Base-by-base conservation (phyloP, 805 yeast genomes). In the Ogataea angusta region DNA sequence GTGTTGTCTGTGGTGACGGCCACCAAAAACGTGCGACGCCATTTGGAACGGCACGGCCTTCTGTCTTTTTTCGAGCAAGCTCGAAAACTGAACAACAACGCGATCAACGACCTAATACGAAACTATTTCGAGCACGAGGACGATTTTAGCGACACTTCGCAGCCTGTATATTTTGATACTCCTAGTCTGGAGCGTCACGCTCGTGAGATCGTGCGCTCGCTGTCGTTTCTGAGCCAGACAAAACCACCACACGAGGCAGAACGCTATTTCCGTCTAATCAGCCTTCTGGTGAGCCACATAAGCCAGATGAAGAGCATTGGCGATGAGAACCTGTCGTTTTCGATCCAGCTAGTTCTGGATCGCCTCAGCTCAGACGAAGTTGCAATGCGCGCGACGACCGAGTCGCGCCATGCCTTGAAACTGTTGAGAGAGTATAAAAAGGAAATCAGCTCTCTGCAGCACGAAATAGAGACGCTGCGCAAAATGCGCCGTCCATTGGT, bases 371-470 rank as follows among this genome's bases (percentile, higher is more conserved):
- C 56, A 1, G 52, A 52, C 23, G 54, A 48, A n/a, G 34, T 78
- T 62, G 89, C 91, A 14, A 68, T 77, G 36, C 69, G 83, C 42
- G 89, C 93, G 46, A 72, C 68, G 40, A 57, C 56, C 40, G 88
- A 76, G 40, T 70, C 80, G 26, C 72, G 73, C 52, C 76, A 70
- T 32, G 72, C 80, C 29, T 67, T 72, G 5, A 68, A 68, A n/a
- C 19, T 41, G 32, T 10, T 54, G 4, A 43, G 40, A 10, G 39
- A 26, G 22, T 52, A 45, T 33, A 41, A 36, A 28, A 27, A 12
- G 44, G 50, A 40, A 43, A 46, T 48, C n/a, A 51, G 59, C 38
- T 53, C 17, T 10, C 16, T 42, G 16, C 37, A 24, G 19, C 31
- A 19, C 18, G 42, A 53, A 38, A 42, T 55, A 9, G 14, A 17